A percentile compares a stretch with the other conserved stretches of the same genome.
phyloP scores from a whole-genome alignment of 2,329 filamentous ascomycete species.

The Didymella keratinophila region DNA sequence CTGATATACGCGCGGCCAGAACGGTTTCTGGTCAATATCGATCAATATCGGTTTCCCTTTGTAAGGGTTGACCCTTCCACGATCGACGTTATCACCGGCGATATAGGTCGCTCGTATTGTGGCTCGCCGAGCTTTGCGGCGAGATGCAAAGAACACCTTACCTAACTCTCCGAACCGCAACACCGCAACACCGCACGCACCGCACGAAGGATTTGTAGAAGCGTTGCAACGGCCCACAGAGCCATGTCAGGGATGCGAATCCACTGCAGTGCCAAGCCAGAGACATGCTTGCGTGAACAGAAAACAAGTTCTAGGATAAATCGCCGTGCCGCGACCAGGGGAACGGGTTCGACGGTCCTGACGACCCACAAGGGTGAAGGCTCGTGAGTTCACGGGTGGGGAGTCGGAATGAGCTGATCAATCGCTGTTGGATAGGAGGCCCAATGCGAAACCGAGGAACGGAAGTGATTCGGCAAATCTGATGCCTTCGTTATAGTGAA shows the following conservation, averaged over 20 bases:
- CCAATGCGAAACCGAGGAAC: conserved; percentile 4
- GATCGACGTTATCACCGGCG: conserved; percentile 1
- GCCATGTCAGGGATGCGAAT: conserved; percentile 6
- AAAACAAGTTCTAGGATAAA: conserved; percentile 17
- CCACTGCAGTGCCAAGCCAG: conserved; percentile 4
- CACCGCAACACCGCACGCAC: neutral
- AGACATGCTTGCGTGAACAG: conserved; percentile 5
- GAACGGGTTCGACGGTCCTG: conserved; percentile 16
- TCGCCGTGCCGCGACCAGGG: conserved; percentile 16
- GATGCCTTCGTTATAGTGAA: conserved; percentile 1
- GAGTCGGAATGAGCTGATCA: conserved; percentile 12
- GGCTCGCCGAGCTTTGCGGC: conserved; percentile 3
- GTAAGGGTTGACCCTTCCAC: neutral
- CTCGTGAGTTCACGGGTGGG: conserved; percentile 10
- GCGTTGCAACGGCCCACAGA: conserved; percentile 13
- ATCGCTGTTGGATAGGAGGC: conserved; percentile 4
- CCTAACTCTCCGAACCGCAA: conserved; percentile 3
- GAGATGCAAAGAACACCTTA: conserved; percentile 7
- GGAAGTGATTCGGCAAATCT: conserved; percentile 14
- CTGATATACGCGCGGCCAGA: neutral
- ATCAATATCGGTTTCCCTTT: neutral
- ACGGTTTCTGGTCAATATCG: neutral
- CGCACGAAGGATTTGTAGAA: conserved; percentile 14
- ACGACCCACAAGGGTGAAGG: neutral
- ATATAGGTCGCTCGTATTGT: conserved; percentile 10